These are phyloP conservation scores for Ceratocystis eucalypticola DNA, from an alignment of 2,329 filamentous ascomycete species.

Conservation along the genomic window DNA sequence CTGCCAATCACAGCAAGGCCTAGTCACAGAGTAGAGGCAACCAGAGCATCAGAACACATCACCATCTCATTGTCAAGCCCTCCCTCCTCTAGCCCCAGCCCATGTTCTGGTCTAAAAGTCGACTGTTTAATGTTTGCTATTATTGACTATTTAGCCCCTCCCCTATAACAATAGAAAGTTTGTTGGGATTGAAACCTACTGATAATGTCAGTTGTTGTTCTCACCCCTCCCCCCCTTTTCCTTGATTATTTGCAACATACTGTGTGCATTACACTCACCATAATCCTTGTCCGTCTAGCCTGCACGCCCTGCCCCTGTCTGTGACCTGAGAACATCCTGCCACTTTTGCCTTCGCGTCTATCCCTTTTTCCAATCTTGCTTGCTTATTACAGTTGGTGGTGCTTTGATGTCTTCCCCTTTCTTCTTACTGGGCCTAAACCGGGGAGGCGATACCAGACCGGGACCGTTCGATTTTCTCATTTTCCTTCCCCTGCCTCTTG, in stretches of 20 bases:
- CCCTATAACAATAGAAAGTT: too few relatives aligned
- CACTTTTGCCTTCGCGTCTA: neutral
- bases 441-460: neutral
- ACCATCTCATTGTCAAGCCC: too few relatives aligned
- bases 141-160: too few relatives aligned
- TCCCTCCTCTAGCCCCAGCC: too few relatives aligned
- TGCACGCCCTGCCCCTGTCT: neutral
- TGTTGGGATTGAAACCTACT: too few relatives aligned
- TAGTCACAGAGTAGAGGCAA: too few relatives aligned
- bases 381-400: neutral
- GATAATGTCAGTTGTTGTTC: neutral
- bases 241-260: neutral
- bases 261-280: neutral
- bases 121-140: too few relatives aligned
- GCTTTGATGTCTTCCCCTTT: constrained; percentile 8
- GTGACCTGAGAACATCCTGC: neutral
- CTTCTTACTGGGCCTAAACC: neutral
- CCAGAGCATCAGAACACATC: too few relatives aligned
- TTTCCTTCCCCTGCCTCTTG: neutral
- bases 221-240: neutral
- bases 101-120: too few relatives aligned
- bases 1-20: too few relatives aligned
- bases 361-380: neutral
- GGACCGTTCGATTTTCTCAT: neutral
- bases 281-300: neutral